Evolutionary conservation across 1,139 yeast genomes (phyloP).

Genomic region (Pichia sp.): DNA sequence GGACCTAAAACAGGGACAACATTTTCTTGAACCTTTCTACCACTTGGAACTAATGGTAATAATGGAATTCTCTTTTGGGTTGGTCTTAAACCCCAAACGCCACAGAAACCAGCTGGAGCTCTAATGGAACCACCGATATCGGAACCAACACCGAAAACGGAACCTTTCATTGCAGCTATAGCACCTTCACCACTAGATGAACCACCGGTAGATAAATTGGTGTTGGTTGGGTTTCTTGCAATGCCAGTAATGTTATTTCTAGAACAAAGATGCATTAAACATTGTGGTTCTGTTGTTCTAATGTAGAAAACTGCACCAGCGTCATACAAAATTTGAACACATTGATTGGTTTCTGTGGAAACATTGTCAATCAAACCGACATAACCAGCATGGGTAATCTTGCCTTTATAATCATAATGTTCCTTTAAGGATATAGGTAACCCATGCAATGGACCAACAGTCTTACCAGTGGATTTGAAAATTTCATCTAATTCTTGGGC

Average conservation of each 20-base stretch:
- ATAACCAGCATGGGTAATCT: slow-evolving; percentile 53
- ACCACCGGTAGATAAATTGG: slow-evolving; percentile 55
- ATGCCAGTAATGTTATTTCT: slow-evolving; percentile 45
- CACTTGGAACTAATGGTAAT: slow-evolving; percentile 47
- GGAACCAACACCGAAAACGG: slow-evolving; percentile 63
- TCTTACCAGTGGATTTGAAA: slow-evolving; percentile 37
- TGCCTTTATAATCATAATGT: slow-evolving; percentile 55
- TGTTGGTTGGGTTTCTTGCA: slow-evolving; percentile 48
- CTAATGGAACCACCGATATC: slow-evolving; percentile 45
- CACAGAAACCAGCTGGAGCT: slow-evolving; percentile 40
- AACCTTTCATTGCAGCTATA: slow-evolving; percentile 59
- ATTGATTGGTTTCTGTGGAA: slow-evolving; percentile 39
- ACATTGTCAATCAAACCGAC: slow-evolving; percentile 45
- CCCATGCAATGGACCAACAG: slow-evolving; percentile 51
- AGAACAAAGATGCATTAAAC: slow-evolving; percentile 49
- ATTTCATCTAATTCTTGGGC: slow-evolving; percentile 36
- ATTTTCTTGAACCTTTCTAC: slow-evolving; percentile 21
- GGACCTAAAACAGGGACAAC: slow-evolving; percentile 28
- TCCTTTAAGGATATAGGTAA: slow-evolving; percentile 58
- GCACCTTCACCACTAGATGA: slow-evolving; percentile 78
- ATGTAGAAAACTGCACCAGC: slow-evolving; percentile 54
- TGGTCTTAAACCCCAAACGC: slow-evolving; percentile 39
- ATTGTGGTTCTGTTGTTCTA: slow-evolving; percentile 42
- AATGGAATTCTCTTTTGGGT: slow-evolving; percentile 38
- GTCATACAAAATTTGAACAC: slow-evolving; percentile 42